Base-by-base conservation (phyloP, 805 yeast species). In the Starmera quercuum region DNA sequence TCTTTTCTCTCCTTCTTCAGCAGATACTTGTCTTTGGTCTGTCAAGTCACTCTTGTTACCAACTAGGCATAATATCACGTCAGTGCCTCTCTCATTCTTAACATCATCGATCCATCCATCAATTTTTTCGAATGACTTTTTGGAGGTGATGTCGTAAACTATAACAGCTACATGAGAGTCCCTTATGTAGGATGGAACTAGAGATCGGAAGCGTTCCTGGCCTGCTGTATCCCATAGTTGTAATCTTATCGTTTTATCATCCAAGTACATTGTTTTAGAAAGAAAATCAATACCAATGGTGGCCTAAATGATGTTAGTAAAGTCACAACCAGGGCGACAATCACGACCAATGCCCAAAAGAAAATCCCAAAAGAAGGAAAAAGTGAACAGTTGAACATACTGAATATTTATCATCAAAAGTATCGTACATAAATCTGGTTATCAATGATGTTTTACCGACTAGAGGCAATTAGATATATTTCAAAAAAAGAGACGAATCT, bases 201-300 rank as follows among this genome's bases (percentile, higher is more conserved):
- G 71, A 13, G 95, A 83, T 52, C 97, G 70, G 66, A 92, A 92
- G 47, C 98, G 66, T 58, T 92, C 98, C 61, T 88, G 97, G 12
- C 97, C 96, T 2, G 95, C 95, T 4, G 97, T 88, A 56, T 88
- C 97, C 97, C 98, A 92, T 38, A 92, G 64, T 62, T 92, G 98
- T 42, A 92, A 69, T 49, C 98, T 72, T 26, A 92, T 84, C 4
- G 98, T 92, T 46, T 90, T 87, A 58, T 92, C 97, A 46, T 94
- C 96, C 32, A 92, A 66, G 57, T 92, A 92, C 94, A 86, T 85
- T 5, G 96, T 87, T 55, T 84, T 90, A 26, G 95, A 83, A 45
- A 92, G 71, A 53, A 92, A 92, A 56, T 92, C 97, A 41, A 92
- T 92, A 18, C 98, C 98, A 35, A 92, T 87, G 1, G 98, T 90